Evolutionary conservation across 2,329 filamentous ascomycete species (phyloP), one percentile per base, ranked within the genome.

Genomic region (Pseudogymnoascus sp.): DNA sequence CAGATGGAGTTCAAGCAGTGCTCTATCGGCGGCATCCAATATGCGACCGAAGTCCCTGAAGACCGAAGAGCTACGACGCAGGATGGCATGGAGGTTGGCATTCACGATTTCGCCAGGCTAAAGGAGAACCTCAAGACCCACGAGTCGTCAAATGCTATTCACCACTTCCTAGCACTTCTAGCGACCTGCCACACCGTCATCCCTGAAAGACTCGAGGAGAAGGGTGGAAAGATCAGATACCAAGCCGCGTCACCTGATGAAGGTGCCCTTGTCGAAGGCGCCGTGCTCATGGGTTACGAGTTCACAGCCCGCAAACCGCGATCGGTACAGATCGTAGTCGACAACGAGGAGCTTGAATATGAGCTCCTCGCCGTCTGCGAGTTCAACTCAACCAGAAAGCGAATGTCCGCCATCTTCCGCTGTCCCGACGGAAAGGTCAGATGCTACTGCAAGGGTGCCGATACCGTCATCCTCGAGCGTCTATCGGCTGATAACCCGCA

Each of bases 1-100:
- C 87, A 91, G 82, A 97, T 99, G 94, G 93, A 97, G 75, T 99
- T 97, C 75, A 92, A 92, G 73, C 92, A 97, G 75, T 95, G 90
- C 71, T 89, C 90, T 0, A 97, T 99, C 71, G 91, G 86, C 25
- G 94, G 94, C 25, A 87, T 97, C 61, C 93, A 96, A 76, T 99
- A 99, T 72, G 89, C 91, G 11, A 92, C 94, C 61, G 91, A 93
- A 45, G 86, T 97, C 1, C 89, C 94, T 0, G 94, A 99, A 75
- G 94, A 99, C 72, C 86, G 91, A 63, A 84, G 90, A 69, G 88
- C 91, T 0, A 89, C 87, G 1, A 79, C 86, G n/a, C 84, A 90
- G 67, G 91, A 95, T 70, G 90, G 88, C 7, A 80, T 85, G 12
- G 90, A 91, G 69, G 82, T 87, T 62, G 87, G 86, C 2, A 83